Evolutionary conservation across 176 grass and related monocot species (phyloP).

Genomic region (Oryza coarctata): DNA sequence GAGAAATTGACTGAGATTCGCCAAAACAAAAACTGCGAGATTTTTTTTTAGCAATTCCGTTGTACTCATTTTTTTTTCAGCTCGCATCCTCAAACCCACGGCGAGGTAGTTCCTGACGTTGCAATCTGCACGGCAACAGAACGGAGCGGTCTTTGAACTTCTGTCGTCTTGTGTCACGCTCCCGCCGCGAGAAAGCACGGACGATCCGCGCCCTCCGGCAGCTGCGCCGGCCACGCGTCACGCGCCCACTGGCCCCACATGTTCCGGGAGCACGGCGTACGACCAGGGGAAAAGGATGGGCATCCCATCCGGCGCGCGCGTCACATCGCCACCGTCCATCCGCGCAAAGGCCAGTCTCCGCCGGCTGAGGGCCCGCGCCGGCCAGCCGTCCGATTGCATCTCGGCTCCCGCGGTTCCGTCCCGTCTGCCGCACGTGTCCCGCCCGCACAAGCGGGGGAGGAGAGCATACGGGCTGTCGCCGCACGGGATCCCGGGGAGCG

Average conservation of each 20-base stretch:
- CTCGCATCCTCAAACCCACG: no score
- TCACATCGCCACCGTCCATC: not conserved
- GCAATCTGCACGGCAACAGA: no score
- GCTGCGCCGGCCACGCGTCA: constrained; percentile 11
- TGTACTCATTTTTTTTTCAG: no score
- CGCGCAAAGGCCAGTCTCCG: not conserved
- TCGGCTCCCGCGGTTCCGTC: not conserved
- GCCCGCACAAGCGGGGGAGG: not conserved
- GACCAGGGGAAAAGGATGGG: not conserved
- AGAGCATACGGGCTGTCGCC: constrained; percentile 7
- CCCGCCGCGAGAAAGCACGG: not conserved
- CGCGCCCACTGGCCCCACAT: constrained; percentile 13
- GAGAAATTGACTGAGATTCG: no score
- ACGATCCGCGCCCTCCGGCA: not conserved
- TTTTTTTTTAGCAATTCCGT: no score
- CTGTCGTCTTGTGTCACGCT: not conserved
- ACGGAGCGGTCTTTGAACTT: no score
- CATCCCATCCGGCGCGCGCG: no score
- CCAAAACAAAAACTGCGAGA: no score
- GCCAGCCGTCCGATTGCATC: not conserved
- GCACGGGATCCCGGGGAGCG: constrained; percentile 12
- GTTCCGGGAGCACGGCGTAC: constrained; percentile 19
- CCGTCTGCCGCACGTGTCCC: constrained; percentile 26
- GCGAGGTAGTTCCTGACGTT: no score
- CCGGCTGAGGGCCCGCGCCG: not conserved